Evolutionary conservation across 2,329 filamentous ascomycete genomes (phyloP).

Genomic region (Pseudogymnoascus sp.): DNA sequence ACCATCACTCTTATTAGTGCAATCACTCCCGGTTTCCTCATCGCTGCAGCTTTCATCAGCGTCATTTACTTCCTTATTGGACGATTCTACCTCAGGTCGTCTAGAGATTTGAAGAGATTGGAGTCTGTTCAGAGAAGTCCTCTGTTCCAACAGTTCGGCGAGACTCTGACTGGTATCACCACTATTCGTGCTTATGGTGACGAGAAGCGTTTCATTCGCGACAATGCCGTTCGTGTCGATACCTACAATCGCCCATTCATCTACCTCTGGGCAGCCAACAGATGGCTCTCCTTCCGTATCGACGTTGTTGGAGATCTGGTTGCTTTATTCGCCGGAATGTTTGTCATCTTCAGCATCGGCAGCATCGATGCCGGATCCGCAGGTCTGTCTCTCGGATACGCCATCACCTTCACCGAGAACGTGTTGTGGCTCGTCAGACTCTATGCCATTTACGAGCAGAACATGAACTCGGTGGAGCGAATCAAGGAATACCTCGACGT

Average conservation of each 20-base stretch:
- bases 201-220: conserved; percentile 84
- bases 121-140: conserved; percentile 93
- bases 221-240: conserved; percentile 85
- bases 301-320: conserved; percentile 88
- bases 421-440: conserved; percentile 92
- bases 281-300: conserved; percentile 91
- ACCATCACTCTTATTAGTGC: conserved; percentile 81
- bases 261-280: conserved; percentile 91
- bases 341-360: conserved; percentile 78
- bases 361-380: conserved; percentile 84
- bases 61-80: conserved; percentile 77
- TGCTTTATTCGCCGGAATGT: conserved; percentile 86
- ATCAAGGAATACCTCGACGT: conserved; percentile 96
- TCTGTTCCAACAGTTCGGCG: conserved; percentile 95
- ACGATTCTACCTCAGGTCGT: conserved; percentile 82
- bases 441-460: conserved; percentile 94
- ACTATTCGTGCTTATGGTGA: conserved; percentile 96
- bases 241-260: conserved; percentile 89
- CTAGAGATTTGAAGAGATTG: conserved; percentile 89
- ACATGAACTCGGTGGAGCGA: conserved; percentile 98
- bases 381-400: conserved; percentile 90
- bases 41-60: conserved; percentile 80
- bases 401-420: conserved; percentile 94
- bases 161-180: conserved; percentile 89
- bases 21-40: conserved; percentile 85